Evolutionary conservation across 257 asterid genomes (phyloP).

Genomic region (Salvia hispanica): DNA sequence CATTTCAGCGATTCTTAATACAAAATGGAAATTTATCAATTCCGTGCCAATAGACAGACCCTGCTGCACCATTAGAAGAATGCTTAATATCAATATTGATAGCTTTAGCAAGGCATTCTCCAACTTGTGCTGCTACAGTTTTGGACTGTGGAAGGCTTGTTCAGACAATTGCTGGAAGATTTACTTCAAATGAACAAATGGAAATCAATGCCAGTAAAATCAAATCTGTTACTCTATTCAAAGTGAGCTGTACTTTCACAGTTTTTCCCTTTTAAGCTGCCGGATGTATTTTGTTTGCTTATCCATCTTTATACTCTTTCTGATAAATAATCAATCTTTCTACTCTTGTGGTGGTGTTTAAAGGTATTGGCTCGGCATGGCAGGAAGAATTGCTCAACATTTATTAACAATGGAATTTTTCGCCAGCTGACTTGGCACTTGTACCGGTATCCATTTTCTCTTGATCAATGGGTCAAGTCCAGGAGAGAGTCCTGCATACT

Average conservation of each 20-base stretch:
- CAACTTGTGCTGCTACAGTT: conserved; percentile 77
- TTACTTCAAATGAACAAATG: conserved; percentile 54
- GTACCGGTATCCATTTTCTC: conserved; percentile 56
- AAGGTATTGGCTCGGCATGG: conserved; percentile 77
- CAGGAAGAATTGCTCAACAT: conserved; percentile 60
- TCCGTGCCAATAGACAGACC: conserved; percentile 59
- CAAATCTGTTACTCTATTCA: conserved; percentile 71
- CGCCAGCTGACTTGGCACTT: conserved; percentile 85
- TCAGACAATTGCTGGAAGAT: conserved; percentile 71
- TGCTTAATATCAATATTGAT: conserved; percentile 73
- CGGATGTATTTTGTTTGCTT: conserved; percentile 12
- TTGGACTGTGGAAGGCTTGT: conserved; percentile 69
- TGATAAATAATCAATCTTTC: not conserved
- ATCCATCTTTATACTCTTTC: not conserved
- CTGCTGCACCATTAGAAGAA: conserved; percentile 71
- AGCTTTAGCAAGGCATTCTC: conserved; percentile 92
- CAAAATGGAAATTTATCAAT: conserved; percentile 22
- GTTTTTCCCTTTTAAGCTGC: conserved; percentile 16
- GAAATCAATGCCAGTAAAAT: conserved; percentile 66
- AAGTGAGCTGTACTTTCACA: conserved; percentile 46
- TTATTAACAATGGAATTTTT: conserved; percentile 61
- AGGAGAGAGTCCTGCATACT: conserved; percentile 73
- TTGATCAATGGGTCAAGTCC: conserved; percentile 69
- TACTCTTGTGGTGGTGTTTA: conserved; percentile 29
- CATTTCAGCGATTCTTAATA: conserved; percentile 7